Evolutionary conservation across 768 basidiomycete species (phyloP), one percentile per base, ranked within the genome.

Genomic region (Porphyrellus cyaneotinctus): DNA sequence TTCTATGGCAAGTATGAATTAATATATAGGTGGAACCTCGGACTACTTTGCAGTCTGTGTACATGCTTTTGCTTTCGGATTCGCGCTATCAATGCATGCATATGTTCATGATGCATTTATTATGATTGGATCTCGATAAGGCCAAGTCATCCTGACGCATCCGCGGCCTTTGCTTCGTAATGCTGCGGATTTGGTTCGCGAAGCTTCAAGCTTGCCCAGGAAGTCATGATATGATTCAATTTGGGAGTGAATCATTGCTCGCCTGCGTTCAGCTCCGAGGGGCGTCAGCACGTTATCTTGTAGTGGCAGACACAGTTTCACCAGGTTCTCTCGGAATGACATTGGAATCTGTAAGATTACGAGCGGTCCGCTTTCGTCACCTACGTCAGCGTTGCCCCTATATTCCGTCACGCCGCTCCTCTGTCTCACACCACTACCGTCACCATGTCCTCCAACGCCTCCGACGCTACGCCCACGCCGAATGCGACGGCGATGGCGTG

Each of bases 21-120:
- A 68, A 68, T 68, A 31, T 58, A 50, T 55, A 58, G 62, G 59
- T 70, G 51, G 64, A 59, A 57, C 57, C 53, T 61, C 62, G 38
- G 43, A 41, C 50, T 57, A 59, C 43, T 58, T 38, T 51, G 54
- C 54, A 50, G 45, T 36, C 54, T 58, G 41, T 68, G 57, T 68
- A 69, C 51, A 68, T 60, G 55, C 20, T 57, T n/a, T 53, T 58
- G 47, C 55, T 62, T 55, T 59, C 48, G 53, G 41, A 30, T 36
- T 41, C 37, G 33, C 33, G 45, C 50, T 58, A 50, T 59, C 52
- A 44, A 53, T 60, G 49, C 42, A 60, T 52, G n/a, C n/a, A 47
- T 54, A 20, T 47, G 23, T 46, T 28, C 17, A 43, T 43, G 26
- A 28, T 13, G n/a, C 20, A 38, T n/a, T 32, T 9, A 32, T 30